These are phyloP conservation scores for Candida jianshihensis DNA, from an alignment of 805 yeast genomes.

Conservation along the genomic window DNA sequence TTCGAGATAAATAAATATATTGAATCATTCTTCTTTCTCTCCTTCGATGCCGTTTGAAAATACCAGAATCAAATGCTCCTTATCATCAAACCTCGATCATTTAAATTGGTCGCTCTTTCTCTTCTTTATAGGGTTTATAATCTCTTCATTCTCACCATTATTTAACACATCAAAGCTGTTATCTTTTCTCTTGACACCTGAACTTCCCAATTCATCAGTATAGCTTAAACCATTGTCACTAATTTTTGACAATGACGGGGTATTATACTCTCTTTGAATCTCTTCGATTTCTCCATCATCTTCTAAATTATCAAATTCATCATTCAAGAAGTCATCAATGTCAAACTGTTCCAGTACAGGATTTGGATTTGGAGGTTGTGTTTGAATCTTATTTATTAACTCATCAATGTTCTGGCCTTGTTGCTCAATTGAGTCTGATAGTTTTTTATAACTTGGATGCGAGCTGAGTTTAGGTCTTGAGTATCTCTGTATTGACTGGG, in stretches of 20 bases:
- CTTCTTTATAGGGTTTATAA: constrained; percentile 7
- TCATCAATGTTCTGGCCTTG: constrained; percentile 23
- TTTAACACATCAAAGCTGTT: neutral
- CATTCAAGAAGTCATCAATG: constrained; percentile 19
- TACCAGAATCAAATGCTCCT: no score
- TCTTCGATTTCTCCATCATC: neutral
- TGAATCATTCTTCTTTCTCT: no score
- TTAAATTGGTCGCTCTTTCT: constrained; percentile 1
- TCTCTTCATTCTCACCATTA: constrained; percentile 6
- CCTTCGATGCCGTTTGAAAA: no score
- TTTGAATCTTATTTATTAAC: constrained; percentile 10
- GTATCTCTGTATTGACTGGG: neutral
- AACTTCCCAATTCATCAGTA: neutral
- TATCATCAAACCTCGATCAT: no score
- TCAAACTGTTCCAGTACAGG: constrained; percentile 12
- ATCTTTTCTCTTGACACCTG: neutral
- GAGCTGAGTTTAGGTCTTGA: constrained; percentile 2
- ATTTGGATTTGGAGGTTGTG: neutral
- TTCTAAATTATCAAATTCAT: neutral
- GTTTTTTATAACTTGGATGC: constrained; percentile 12
- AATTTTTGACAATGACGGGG: no score
- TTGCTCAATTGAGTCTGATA: constrained; percentile 18
- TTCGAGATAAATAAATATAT: no score
- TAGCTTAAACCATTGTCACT: no score
- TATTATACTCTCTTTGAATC: constrained; percentile 4